A percentile compares a stretch with the other conserved stretches of the same genome.
phyloP scores from a whole-genome alignment of 1,139 yeast species.

The Scheffersomyces quercinus region DNA sequence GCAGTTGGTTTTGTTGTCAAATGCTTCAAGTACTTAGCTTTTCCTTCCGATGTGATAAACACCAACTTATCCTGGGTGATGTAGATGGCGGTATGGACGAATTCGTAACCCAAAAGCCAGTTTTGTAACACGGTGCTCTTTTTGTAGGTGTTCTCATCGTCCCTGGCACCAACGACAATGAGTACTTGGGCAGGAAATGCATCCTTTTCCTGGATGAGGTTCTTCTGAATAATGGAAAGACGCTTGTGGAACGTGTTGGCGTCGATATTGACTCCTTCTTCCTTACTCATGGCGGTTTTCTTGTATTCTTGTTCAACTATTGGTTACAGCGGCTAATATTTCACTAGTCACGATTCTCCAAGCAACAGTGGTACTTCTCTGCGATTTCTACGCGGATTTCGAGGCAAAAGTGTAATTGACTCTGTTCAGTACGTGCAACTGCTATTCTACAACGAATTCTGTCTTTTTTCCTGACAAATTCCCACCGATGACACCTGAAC shows the following conservation, averaged over 20 bases:
- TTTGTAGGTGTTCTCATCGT: constrained; percentile 87
- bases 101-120: constrained; percentile 94
- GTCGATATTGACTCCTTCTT: constrained; percentile 41
- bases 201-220: constrained; percentile 42
- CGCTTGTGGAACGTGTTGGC: constrained; percentile 40
- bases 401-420: no score
- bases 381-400: no score
- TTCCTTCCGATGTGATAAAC: constrained; percentile 82
- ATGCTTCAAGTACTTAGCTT: constrained; percentile 73
- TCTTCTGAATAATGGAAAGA: constrained; percentile 41
- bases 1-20: constrained; percentile 43
- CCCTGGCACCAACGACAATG: constrained; percentile 77
- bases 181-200: constrained; percentile 47
- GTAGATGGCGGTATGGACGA: constrained; percentile 82
- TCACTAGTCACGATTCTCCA: no score
- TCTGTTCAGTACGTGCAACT: no score
- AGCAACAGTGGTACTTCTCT: no score
- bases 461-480: no score
- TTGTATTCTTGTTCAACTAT: neutral
- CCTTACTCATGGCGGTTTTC: neutral
- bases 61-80: constrained; percentile 62
- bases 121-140: constrained; percentile 86
- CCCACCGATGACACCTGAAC: no score
- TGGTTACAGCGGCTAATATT: no score
- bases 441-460: no score